These are phyloP conservation scores for Anacardium occidentale DNA, from an alignment of 345 rosid species.

Conservation along the genomic window DNA sequence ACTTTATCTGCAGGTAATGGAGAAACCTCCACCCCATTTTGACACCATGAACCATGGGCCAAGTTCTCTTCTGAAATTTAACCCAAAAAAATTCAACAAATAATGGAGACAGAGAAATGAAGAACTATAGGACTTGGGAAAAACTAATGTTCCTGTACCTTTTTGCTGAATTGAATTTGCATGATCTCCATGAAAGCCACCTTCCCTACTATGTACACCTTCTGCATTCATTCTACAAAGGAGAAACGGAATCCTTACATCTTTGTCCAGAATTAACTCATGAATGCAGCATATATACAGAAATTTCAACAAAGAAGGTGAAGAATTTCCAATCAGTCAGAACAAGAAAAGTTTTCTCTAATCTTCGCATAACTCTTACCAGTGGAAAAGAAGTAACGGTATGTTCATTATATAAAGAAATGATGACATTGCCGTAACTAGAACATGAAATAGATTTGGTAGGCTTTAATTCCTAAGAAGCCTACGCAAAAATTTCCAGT, in stretches of 20 bases:
- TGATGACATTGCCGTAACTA: neutral
- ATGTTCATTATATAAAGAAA: neutral
- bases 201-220: constrained; percentile 46
- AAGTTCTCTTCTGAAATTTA: constrained; percentile 41
- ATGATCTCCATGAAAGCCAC: constrained; percentile 48
- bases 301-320: neutral
- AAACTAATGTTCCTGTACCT: constrained; percentile 35
- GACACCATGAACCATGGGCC: constrained; percentile 37
- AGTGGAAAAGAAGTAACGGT: neutral
- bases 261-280: neutral
- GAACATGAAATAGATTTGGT: neutral
- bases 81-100: constrained; percentile 4
- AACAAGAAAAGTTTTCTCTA: neutral
- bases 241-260: constrained; percentile 9
- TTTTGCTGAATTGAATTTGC: constrained; percentile 42
- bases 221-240: constrained; percentile 59
- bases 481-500: neutral
- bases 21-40: constrained; percentile 48
- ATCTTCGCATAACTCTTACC: neutral
- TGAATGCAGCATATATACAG: neutral
- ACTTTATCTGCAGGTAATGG: constrained; percentile 66
- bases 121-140: neutral
- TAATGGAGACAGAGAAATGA: neutral
- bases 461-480: neutral
- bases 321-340: neutral